phyloP scores from a whole-genome alignment of 106 monocot genomes.

The Dendrobium huoshanense region DNA sequence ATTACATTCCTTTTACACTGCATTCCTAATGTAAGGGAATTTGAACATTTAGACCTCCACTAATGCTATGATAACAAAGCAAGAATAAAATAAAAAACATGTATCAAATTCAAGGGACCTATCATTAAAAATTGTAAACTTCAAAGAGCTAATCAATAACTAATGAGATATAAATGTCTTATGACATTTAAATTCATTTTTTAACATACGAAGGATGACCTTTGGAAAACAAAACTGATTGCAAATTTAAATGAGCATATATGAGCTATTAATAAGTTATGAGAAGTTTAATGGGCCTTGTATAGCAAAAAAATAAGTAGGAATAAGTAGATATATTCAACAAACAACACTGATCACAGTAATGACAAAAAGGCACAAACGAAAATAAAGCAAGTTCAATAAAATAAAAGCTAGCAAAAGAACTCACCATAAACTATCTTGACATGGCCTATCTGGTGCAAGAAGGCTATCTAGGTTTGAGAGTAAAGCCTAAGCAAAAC shows the following conservation, averaged over 20 bases:
- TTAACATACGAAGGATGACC: background rate
- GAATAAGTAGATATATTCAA: background rate
- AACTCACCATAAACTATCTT: constrained; percentile 77
- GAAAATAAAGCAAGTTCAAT: background rate
- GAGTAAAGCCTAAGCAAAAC: constrained; percentile 63
- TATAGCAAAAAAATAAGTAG: background rate
- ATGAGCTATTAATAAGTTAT: background rate
- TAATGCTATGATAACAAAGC: too few species aligned
- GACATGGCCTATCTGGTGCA: constrained; percentile 81
- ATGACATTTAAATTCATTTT: background rate
- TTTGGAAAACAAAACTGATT: background rate
- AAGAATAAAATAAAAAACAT: too few species aligned
- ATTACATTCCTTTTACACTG: too few species aligned
- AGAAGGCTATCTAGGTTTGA: constrained; percentile 73
- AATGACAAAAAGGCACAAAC: background rate
- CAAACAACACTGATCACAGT: background rate
- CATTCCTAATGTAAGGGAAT: too few species aligned
- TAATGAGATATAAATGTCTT: too few species aligned
- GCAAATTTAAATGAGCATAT: background rate
- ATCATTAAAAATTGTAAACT: too few species aligned
- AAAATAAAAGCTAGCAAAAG: background rate
- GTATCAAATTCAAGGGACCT: too few species aligned
- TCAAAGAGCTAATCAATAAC: too few species aligned
- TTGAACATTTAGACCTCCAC: too few species aligned
- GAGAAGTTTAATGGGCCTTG: background rate